Conservation (phyloP, 1,284 basidiomycete species). For the Fomitiporia mediterranea region DNA sequence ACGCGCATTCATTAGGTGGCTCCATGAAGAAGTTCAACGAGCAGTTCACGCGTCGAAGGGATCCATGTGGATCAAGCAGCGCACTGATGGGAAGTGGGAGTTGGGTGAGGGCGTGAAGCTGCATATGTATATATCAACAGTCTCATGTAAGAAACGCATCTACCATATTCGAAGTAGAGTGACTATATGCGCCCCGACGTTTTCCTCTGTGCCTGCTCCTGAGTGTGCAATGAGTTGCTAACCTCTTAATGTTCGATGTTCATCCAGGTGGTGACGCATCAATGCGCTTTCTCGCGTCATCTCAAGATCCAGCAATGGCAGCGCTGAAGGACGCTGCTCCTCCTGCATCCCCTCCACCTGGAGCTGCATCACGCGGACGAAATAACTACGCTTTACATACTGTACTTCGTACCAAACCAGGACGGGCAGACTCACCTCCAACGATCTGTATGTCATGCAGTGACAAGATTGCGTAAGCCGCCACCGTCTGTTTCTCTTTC, state of each 20-base stretch:
- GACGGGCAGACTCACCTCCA: slow-evolving; percentile 77
- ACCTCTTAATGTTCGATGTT: not conserved
- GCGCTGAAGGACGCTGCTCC: slow-evolving; percentile 51
- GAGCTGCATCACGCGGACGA: slow-evolving; percentile 62
- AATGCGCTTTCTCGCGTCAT: slow-evolving; percentile 66
- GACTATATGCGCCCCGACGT: not conserved
- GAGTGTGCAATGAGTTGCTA: not conserved
- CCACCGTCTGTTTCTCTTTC: no score
- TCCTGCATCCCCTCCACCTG: slow-evolving; percentile 34
- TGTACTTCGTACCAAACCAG: slow-evolving; percentile 85
- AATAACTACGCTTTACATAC: slow-evolving; percentile 71
- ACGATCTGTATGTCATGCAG: slow-evolving; percentile 85
- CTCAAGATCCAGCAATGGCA: slow-evolving; percentile 68
- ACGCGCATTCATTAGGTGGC: slow-evolving; percentile 77
- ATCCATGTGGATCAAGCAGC: slow-evolving; percentile 44
- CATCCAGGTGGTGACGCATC: slow-evolving; percentile 87
- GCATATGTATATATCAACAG: slow-evolving; percentile 80
- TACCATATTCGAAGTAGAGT: no score
- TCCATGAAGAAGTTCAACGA: slow-evolving; percentile 63
- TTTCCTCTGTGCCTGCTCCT: not conserved
- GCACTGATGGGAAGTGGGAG: slow-evolving; percentile 37
- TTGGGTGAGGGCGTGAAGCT: slow-evolving; percentile 50
- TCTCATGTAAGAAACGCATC: slow-evolving; percentile 83
- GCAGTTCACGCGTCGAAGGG: slow-evolving; percentile 19
- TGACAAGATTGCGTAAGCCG: slow-evolving; percentile 71